phyloP scores from a whole-genome alignment of 345 rosid genomes.

The Populus davidiana region DNA sequence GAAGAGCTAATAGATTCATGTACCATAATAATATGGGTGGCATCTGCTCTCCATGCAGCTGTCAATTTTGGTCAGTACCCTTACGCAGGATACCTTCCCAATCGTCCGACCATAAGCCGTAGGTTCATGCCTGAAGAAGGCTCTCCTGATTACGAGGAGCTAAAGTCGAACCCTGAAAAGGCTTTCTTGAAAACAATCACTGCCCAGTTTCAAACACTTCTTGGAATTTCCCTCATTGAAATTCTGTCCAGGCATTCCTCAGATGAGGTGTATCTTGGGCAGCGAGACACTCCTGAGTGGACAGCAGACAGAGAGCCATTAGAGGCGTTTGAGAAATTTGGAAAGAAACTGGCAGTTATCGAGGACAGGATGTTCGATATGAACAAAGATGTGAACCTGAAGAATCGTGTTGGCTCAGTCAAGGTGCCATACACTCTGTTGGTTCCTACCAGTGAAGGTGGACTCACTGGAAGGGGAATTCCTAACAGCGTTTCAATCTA shows the following conservation, averaged over 20 bases:
- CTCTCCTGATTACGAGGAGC: slow-evolving; percentile 34
- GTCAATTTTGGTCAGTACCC: slow-evolving; percentile 41
- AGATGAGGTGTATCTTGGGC: slow-evolving; percentile 47
- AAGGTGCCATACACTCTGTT: slow-evolving; percentile 23
- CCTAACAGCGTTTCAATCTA: slow-evolving; percentile 27
- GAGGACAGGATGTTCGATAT: slow-evolving; percentile 19
- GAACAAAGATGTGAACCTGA: slow-evolving; percentile 14
- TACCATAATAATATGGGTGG: slow-evolving; percentile 37
- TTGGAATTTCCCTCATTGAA: slow-evolving; percentile 44
- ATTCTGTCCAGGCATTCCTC: slow-evolving; percentile 42
- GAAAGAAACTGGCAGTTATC: slow-evolving; percentile 21
- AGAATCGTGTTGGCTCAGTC: slow-evolving; percentile 19
- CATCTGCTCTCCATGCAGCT: slow-evolving; percentile 40
- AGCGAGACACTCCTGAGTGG: slow-evolving; percentile 39
- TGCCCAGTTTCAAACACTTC: slow-evolving; percentile 32
- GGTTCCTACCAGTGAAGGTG: slow-evolving; percentile 20
- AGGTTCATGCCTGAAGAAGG: slow-evolving; percentile 38
- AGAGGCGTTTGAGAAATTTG: slow-evolving; percentile 33
- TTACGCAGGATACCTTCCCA: slow-evolving; percentile 38
- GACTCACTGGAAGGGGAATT: slow-evolving; percentile 24
- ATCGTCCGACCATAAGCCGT: slow-evolving; percentile 44
- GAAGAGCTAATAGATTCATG: slow-evolving; percentile 29
- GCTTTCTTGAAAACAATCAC: slow-evolving; percentile 37
- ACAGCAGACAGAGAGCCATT: slow-evolving; percentile 22
- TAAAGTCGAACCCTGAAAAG: slow-evolving; percentile 34